Evolutionary conservation across 2,329 filamentous ascomycete genomes (phyloP), one percentile per base, ranked within the genome.

Genomic region (Dactylellina leptospora): DNA sequence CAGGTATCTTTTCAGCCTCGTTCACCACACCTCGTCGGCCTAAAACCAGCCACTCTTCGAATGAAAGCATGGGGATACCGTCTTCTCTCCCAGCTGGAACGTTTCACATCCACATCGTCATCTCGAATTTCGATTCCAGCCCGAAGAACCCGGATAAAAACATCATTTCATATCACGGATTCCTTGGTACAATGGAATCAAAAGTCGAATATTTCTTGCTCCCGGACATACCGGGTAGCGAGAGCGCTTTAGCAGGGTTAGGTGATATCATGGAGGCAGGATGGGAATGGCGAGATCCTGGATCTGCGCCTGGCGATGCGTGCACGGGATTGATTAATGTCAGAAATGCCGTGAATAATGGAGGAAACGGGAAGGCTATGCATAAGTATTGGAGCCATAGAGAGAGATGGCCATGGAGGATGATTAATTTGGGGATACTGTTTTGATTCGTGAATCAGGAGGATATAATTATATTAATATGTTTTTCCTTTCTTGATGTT

Each of bases 361-460:
- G 66, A 1, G 66, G 66, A 5, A 71, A 66, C 28, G 69, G 69
- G 2, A 66, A 63, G 28, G 60, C 59, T 27, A 64, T 66, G 59
- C 59, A 73, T 55, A 73, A 73, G 55, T 73, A 73, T 45, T 73
- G 60, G 59, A 64, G 69, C 45, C 69, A 73, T 58, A 66, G 47
- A 10, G 69, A 73, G 16, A 54, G 69, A 27, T 60, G 36, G 54
- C 47, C 54, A 20, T 73, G 69, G 69, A 73, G 61, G 69, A 73
- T 64, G 61, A 66, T 73, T 38, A 18, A 60, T 55, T 47, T 73
- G 36, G 60, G 60, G n/a, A 73, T 60, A 16, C 51, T 73, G 23
- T 73, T 73, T 23, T 73, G 44, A 68, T 6, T 5, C 2, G 38
- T 18, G 8, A 1, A 23, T 40, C 5, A 20, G 27, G 13, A 11